phyloP scores from a whole-genome alignment of 306 rosid species.

The Prinsepia uniflora region DNA sequence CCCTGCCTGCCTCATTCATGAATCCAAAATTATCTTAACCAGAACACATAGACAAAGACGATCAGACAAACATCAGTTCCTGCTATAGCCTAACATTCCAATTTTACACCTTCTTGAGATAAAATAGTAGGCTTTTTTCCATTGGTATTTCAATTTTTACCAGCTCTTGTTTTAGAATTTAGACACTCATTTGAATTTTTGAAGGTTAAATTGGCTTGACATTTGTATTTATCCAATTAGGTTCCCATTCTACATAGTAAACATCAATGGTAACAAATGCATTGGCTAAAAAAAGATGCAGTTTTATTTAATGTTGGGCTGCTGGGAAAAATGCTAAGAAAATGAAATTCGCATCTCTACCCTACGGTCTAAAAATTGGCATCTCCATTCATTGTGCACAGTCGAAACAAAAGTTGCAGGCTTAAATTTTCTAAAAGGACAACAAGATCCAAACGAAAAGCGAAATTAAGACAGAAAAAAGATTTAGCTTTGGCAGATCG shows the following conservation, averaged over 20 bases:
- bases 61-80: not conserved
- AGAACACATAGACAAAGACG: not conserved
- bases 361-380: not conserved
- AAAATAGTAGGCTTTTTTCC: not conserved
- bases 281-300: not conserved
- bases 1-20: not conserved
- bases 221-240: not conserved
- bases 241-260: not conserved
- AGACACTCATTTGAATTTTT: too few species aligned
- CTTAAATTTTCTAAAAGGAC: not conserved
- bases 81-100: not conserved
- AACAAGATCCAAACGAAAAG: not conserved
- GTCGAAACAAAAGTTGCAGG: not conserved
- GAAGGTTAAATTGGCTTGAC: not conserved
- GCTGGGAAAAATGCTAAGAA: not conserved
- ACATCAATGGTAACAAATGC: not conserved
- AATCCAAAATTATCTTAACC: not conserved
- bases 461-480: not conserved
- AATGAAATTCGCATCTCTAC: not conserved
- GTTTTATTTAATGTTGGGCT: not conserved
- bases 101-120: too few species aligned
- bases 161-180: not conserved
- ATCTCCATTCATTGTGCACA: not conserved
- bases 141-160: not conserved
- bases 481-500: slow-evolving; percentile 25